Evolutionary conservation across 2,329 filamentous ascomycete genomes (phyloP), one percentile per base, ranked within the genome.

Genomic region (Podosphaera aphanis): DNA sequence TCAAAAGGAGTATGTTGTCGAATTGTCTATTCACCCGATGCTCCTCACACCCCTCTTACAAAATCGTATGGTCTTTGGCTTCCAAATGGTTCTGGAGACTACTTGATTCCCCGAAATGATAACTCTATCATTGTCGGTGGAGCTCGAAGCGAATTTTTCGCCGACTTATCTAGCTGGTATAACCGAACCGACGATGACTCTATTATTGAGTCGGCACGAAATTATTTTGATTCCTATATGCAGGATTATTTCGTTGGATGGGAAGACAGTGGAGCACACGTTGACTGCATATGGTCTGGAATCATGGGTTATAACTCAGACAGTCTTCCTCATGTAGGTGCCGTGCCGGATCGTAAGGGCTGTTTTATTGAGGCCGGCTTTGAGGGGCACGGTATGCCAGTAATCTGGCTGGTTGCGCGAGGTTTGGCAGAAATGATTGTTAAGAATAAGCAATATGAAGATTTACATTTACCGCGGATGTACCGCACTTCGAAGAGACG

Each of bases 301-400:
- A 49, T 65, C n/a, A 63, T 64, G 61, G 63, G 63, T 0, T 62
- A 62, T 43, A 64, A 60, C 0, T 53, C 57, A 0, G 66, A 69
- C 48, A 54, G 52, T 1, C 48, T 61, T 5, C 66, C 67, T 0
- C 60, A 63, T 13, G 53, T 71, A 0, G 66, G 67, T 0, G 49
- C 51, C 0, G 57, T 70, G 0, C 66, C 66, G 0, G 60, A 55
- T 0, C 59, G 58, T 35, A 46, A 56, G 1, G 60, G 59, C 3
- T 61, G 65, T 48, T 66, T 60, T 44, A 57, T 70, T 19, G 54
- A 65, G 23, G 65, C 62, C 0, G 67, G 67, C 0, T 70, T 69
- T 49, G 64, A 62, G 20, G 67, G 68, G 0, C 66, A 69, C 46
- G 68, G 68, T 0, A 71, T 71, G 66, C 61, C 64, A 0, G 51